These are phyloP conservation scores for Penicillium sp. DNA, from an alignment of 2,329 filamentous ascomycete genomes.

Conservation along the genomic window DNA sequence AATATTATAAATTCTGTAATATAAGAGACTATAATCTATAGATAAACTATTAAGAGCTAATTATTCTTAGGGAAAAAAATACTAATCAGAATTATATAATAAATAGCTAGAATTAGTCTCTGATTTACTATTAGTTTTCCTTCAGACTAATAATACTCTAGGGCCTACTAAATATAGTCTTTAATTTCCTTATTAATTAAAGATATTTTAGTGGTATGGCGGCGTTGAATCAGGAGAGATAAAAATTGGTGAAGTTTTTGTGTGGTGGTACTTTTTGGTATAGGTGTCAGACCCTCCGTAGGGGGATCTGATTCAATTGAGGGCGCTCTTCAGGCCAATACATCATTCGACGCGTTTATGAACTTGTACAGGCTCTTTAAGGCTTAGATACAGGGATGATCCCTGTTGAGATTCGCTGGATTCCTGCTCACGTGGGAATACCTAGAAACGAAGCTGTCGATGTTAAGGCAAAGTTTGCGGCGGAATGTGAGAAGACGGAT, in stretches of 20 bases:
- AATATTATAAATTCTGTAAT: neutral
- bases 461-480: too few relatives aligned
- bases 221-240: too few relatives aligned
- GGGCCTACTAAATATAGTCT: too few relatives aligned
- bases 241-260: neutral
- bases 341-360: neutral
- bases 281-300: conserved; percentile 3
- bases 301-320: conserved; percentile 2
- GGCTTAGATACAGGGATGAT: neutral
- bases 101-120: too few relatives aligned
- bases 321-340: conserved; percentile 7
- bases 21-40: neutral
- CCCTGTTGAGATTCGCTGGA: conserved; percentile 5
- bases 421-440: conserved; percentile 9
- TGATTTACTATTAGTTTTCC: too few relatives aligned
- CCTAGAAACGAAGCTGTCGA: too few relatives aligned
- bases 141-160: too few relatives aligned
- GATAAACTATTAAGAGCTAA: neutral
- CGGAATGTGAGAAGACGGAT: too few relatives aligned
- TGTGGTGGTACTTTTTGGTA: conserved; percentile 1
- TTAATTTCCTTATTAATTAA: too few relatives aligned
- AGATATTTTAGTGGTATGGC: neutral
- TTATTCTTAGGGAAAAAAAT: too few relatives aligned
- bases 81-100: too few relatives aligned
- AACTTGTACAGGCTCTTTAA: neutral